Base-by-base conservation (phyloP, 768 basidiomycete species). In the Hypholoma fasciculare region DNA sequence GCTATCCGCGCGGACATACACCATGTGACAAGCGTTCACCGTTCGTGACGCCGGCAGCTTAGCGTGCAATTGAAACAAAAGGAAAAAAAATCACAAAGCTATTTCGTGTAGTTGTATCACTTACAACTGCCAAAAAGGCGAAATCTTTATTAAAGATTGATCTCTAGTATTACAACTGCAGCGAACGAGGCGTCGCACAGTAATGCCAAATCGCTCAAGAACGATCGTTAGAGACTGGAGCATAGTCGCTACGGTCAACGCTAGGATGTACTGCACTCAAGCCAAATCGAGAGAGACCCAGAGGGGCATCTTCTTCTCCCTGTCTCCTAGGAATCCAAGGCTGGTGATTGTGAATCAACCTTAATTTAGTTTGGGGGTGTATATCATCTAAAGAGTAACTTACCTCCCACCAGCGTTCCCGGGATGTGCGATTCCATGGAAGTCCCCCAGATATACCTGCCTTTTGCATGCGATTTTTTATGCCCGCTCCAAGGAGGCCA, bases 321-420 rank as follows among this genome's bases (percentile, higher is more conserved):
- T 80, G 79, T 66, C 82, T 76, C 62, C 78, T 79, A 57, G 86
- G 83, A 52, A 79, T 70, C 82, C 82, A 85, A 42, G 82, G 77
- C 83, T 61, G 61, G 13, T 40, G 46, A 53, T 54, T 16, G 42
- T 44, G 42, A 30, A 44, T 52, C 40, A 49, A 38, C 40, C 40
- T 30, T 49, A 27, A 49, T 49, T 27, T 49, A 16, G 27, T 49
- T 49, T 49, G 23, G 16, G 49, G 49, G 34, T 43, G 34, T 17
- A 55, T 19, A 49, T 50, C 26, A 34, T 50, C 14, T 4, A 42
- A 49, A 44, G 14, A 43, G 48, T 26, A 23, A 75, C 79, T 71
- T 63, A 91, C 92, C 83, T 92, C 89, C 92, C 92, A 92, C 92
- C 92, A 94, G 63, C 85, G 78, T 62, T 84, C 76, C 47, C 88